Evolutionary conservation across 305 asterid genomes (phyloP).

Genomic region (Solanum hybrid): DNA sequence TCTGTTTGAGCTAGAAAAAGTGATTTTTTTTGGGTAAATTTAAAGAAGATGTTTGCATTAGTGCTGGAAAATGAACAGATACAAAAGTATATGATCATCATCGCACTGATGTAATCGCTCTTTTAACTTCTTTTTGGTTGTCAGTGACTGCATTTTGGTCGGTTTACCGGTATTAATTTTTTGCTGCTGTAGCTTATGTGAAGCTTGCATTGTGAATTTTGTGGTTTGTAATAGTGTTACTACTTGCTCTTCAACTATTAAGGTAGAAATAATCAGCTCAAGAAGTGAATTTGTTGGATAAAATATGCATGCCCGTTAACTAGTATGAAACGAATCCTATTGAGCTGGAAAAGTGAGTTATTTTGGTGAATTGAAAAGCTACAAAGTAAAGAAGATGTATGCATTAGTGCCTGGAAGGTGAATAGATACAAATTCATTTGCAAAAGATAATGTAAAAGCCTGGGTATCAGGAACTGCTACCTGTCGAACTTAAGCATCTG

Average conservation of each 20-base stretch:
- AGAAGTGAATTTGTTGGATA: neutral
- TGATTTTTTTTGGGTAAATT: neutral
- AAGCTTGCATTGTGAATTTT: neutral
- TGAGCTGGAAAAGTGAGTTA: neutral
- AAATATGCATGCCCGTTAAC: neutral
- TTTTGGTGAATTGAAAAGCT: neutral
- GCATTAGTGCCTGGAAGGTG: neutral
- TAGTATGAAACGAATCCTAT: neutral
- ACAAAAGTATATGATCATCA: constrained; percentile 27
- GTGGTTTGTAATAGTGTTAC: neutral
- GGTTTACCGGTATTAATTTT: neutral
- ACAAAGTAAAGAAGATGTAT: neutral
- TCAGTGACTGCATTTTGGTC: neutral
- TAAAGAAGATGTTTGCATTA: neutral
- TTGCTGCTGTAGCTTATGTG: neutral
- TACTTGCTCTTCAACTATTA: neutral
- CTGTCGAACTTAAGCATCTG: neutral
- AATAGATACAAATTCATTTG: constrained; percentile 1
- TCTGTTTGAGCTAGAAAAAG: neutral
- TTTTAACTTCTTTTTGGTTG: neutral
- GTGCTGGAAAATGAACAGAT: neutral
- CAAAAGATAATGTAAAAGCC: neutral
- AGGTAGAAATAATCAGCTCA: neutral
- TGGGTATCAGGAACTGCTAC: neutral
- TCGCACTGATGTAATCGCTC: constrained; percentile 3